Base-by-base conservation (phyloP, 768 basidiomycete species). In the Kwoniella pini region DNA sequence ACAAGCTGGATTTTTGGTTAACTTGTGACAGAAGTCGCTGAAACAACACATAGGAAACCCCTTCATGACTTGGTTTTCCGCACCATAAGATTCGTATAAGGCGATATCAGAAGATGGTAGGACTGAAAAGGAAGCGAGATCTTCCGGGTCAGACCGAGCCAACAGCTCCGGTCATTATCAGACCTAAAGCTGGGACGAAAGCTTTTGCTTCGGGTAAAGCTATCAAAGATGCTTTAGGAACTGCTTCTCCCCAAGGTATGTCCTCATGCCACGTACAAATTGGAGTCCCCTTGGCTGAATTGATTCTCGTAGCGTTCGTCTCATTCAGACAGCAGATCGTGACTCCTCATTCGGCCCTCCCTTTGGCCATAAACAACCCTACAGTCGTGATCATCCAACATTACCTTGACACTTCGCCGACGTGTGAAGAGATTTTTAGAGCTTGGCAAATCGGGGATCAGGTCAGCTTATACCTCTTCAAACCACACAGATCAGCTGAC, bases 301-400 rank as follows among this genome's bases (percentile, higher is more conserved):
- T 7, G 26, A 6, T n/a, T 24, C 46, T 13, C 0, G 0, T 22
- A 78, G 75, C 77, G 3, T 57, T 78, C 19, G 64, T 70, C 12
- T 63, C 75, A 5, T 67, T 78, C 21, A 62, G 73, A 40, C 70
- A 74, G 58, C 77, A 78, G 57, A 73, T 78, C 15, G 57, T 63
- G 27, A 67, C 72, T 4, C 62, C 68, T 0, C 49, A 72, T 42
- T 76, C 77, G 3, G 28, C 62, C 12, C 64, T 75, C 6, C 73
- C 77, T 0, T 48, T 78, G 11, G 44, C 71, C 15, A 73, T 78
- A 54, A 64, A 63, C 7, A 68, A 78, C 50, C 65, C 68, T 0
- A 65, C 68, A 9, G 73, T 78, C 24, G 61, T 74, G 10, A 59
- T 78, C 24, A 42, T 75, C 0, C 77, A 78, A 56, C 71, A 78